Evolutionary conservation across 495 filamentous ascomycete genomes (phyloP).

Genomic region (Gamarada debralockiae): DNA sequence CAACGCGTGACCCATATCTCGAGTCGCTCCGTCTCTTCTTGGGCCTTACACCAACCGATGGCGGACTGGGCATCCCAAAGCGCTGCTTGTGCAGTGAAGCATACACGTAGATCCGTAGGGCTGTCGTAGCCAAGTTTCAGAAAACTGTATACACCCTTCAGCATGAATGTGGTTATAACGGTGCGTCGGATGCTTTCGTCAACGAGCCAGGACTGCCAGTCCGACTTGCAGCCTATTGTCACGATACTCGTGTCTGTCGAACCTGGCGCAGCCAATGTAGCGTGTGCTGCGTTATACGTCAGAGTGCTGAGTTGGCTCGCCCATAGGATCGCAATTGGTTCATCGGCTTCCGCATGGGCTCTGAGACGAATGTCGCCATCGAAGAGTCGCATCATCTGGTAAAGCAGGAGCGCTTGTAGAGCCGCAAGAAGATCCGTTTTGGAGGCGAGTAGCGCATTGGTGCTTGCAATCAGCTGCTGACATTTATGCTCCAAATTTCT

Average conservation of each 20-base stretch:
- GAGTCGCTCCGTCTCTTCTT: conserved; percentile 23
- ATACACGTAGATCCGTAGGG: background rate
- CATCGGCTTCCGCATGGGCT: conserved; percentile 39
- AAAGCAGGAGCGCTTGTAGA: conserved; percentile 42
- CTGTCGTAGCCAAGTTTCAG: conserved; percentile 16
- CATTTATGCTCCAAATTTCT: background rate
- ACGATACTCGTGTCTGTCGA: background rate
- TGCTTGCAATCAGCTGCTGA: background rate
- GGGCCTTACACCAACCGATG: conserved; percentile 38
- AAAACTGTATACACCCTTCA: conserved; percentile 32
- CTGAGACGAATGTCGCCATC: conserved; percentile 51
- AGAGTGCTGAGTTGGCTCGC: conserved; percentile 32
- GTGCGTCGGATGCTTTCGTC: conserved; percentile 38
- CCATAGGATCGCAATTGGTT: conserved; percentile 40
- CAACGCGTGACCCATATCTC: background rate
- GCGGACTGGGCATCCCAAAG: conserved; percentile 38
- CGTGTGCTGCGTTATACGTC: background rate
- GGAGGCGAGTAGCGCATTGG: background rate
- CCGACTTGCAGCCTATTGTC: too few relatives aligned
- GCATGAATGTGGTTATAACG: conserved; percentile 32
- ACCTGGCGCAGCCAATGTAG: background rate
- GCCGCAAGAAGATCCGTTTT: background rate
- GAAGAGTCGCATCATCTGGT: conserved; percentile 54
- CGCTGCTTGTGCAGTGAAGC: conserved; percentile 19
- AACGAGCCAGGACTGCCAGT: conserved; percentile 37